Conservation (phyloP, 1,284 basidiomycete species). For the Limonomyces culmigenus region DNA sequence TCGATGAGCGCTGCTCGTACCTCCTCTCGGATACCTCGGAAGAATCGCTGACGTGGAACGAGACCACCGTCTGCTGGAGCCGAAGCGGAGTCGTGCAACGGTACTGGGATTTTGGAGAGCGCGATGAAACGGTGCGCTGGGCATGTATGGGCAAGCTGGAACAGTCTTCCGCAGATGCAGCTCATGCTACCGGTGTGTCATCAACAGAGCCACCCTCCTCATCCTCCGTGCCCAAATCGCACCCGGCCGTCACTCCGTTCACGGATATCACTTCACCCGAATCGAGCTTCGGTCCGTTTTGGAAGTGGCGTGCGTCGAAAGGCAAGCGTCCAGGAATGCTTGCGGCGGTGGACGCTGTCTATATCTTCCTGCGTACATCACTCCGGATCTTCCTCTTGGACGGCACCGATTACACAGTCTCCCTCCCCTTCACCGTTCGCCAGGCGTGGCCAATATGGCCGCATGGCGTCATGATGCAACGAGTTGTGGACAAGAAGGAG, state of each 20-base stretch:
- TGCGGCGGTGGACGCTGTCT: too few species aligned
- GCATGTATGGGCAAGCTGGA: slow-evolving; percentile 9
- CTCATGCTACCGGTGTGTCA: neutral
- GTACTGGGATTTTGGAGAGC: slow-evolving; percentile 6
- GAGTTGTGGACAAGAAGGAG: slow-evolving; percentile 52
- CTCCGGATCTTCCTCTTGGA: slow-evolving; percentile 61
- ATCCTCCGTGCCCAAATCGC: neutral
- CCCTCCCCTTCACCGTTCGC: slow-evolving; percentile 70
- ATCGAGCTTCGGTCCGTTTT: too few species aligned
- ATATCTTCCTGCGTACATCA: slow-evolving; percentile 63
- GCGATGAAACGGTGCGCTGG: slow-evolving; percentile 15
- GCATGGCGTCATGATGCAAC: slow-evolving; percentile 63
- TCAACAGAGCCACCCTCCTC: neutral
- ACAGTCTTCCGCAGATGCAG: too few species aligned
- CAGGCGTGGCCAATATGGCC: slow-evolving; percentile 65
- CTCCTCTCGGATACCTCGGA: too few species aligned
- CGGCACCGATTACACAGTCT: slow-evolving; percentile 62
- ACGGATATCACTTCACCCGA: neutral
- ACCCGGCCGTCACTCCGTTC: neutral
- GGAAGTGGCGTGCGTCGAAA: neutral
- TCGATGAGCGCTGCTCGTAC: too few species aligned
- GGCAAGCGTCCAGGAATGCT: too few species aligned
- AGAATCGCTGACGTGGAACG: too few species aligned
- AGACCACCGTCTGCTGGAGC: too few species aligned
- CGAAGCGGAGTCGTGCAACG: too few species aligned